A percentile compares a stretch with the other conserved stretches of the same genome.
phyloP scores from a whole-genome alignment of 805 yeast species.

The Saccharomyces kudriavzevii region DNA sequence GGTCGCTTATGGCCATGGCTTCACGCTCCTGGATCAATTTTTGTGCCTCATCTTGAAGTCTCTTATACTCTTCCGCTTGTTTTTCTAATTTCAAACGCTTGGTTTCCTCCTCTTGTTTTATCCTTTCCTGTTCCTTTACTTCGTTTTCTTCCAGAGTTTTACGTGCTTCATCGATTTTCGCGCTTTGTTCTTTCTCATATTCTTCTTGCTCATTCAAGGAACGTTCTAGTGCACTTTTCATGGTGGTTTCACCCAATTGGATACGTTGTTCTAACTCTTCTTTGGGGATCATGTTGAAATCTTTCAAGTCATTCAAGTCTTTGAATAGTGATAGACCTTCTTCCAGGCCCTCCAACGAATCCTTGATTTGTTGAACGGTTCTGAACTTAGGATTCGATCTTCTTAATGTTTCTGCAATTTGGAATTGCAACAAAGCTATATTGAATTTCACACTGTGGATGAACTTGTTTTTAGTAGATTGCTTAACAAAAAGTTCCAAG shows the following conservation, averaged over 20 bases:
- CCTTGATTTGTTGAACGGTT: slow-evolving; percentile 50
- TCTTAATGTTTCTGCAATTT: slow-evolving; percentile 73
- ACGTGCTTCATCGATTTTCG: slow-evolving; percentile 67
- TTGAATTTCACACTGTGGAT: slow-evolving; percentile 58
- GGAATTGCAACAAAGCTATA: slow-evolving; percentile 75
- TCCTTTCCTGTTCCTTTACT: slow-evolving; percentile 38
- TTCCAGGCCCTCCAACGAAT: slow-evolving; percentile 47
- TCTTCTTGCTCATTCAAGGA: slow-evolving; percentile 65
- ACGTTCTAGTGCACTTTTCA: slow-evolving; percentile 62
- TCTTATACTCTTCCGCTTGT: slow-evolving; percentile 42
- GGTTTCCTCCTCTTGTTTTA: slow-evolving; percentile 43
- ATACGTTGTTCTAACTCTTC: slow-evolving; percentile 80
- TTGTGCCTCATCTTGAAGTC: slow-evolving; percentile 48
- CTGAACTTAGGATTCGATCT: slow-evolving; percentile 55
- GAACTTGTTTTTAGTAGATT: slow-evolving; percentile 21
- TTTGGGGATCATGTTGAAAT: slow-evolving; percentile 66
- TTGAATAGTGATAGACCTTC: slow-evolving; percentile 54
- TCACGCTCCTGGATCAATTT: slow-evolving; percentile 53
- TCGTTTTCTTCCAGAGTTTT: slow-evolving; percentile 53
- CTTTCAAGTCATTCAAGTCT: slow-evolving; percentile 41
- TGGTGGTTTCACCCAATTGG: slow-evolving; percentile 70
- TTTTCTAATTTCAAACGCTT: slow-evolving; percentile 40
- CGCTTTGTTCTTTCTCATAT: slow-evolving; percentile 48
- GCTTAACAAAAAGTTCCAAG: slow-evolving; percentile 23
- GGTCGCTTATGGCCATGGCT: slow-evolving; percentile 35